These are phyloP conservation scores for Phellopilus nigrolimitatus DNA, from an alignment of 1,284 basidiomycete genomes.

Conservation along the genomic window DNA sequence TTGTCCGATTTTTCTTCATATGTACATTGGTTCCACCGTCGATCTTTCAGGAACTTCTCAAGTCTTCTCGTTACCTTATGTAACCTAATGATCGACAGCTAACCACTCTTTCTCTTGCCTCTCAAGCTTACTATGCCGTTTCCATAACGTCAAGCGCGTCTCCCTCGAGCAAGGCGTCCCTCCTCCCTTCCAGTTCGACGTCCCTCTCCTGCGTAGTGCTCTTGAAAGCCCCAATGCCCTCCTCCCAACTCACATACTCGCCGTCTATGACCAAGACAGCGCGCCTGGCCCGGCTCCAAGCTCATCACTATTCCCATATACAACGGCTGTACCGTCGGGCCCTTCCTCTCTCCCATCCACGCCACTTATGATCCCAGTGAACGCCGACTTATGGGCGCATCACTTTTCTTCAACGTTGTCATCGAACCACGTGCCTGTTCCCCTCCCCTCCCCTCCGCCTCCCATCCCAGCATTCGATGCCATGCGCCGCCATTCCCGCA, in stretches of 20 bases:
- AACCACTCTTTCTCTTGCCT: neutral
- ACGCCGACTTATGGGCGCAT: constrained; percentile 25
- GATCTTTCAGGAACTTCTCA: too few relatives aligned
- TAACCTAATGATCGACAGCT: constrained; percentile 8
- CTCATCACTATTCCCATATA: neutral
- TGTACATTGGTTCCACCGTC: too few relatives aligned
- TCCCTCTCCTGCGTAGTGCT: constrained; percentile 15
- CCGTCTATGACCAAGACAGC: constrained; percentile 19
- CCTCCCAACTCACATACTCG: constrained; percentile 19
- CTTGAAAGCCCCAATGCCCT: constrained; percentile 13
- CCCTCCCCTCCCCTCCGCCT: constrained; percentile 2
- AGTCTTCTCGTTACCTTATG: neutral
- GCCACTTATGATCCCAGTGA: constrained; percentile 27
- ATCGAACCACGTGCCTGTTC: constrained; percentile 17
- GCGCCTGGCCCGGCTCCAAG: neutral
- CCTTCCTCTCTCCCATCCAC: constrained; percentile 17
- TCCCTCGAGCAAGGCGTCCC: constrained; percentile 21
- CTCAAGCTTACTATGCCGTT: constrained; percentile 16
- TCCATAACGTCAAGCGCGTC: constrained; percentile 20
- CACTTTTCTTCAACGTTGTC: constrained; percentile 25
- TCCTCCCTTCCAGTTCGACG: constrained; percentile 18
- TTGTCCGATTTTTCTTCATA: too few relatives aligned
- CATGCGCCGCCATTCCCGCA: constrained; percentile 1
- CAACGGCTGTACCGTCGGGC: constrained; percentile 3
- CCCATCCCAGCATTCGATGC: constrained; percentile 1